These are phyloP conservation scores for Talaromyces atroroseus DNA, from an alignment of 2,329 filamentous ascomycete species.

Conservation along the genomic window DNA sequence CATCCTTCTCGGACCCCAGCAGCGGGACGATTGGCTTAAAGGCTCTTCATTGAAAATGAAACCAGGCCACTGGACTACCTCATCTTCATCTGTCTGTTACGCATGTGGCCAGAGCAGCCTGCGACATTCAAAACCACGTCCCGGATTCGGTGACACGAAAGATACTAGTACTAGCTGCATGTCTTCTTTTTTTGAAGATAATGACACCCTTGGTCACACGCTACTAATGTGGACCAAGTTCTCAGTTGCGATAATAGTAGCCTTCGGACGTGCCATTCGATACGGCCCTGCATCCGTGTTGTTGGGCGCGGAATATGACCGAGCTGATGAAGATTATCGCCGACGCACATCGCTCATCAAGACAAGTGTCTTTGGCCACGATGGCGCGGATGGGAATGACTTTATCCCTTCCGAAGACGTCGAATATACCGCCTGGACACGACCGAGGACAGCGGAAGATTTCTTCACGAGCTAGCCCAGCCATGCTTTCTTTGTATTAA, in stretches of 20 bases:
- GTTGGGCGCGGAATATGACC: conserved; percentile 16
- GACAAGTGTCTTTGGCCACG: neutral
- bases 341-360: neutral
- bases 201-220: conserved; percentile 14
- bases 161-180: neutral
- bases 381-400: neutral
- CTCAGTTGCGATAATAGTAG: conserved; percentile 43
- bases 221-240: conserved; percentile 45
- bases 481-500: neutral
- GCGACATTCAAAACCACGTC: neutral
- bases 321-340: neutral
- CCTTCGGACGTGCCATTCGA: conserved; percentile 44
- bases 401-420: neutral
- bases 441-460: conserved; percentile 4
- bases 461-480: conserved; percentile 6
- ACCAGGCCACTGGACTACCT: neutral
- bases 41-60: conserved; percentile 7
- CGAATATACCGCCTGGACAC: neutral
- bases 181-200: neutral
- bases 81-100: neutral
- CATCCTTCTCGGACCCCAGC: conserved; percentile 22
- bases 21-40: conserved; percentile 8
- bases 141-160: neutral
- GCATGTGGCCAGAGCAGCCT: conserved; percentile 2
- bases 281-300: conserved; percentile 42